Evolutionary conservation across 331 rosid genomes (phyloP), one percentile per base, ranked within the genome.

Genomic region (Erythrophleum ivorense): DNA sequence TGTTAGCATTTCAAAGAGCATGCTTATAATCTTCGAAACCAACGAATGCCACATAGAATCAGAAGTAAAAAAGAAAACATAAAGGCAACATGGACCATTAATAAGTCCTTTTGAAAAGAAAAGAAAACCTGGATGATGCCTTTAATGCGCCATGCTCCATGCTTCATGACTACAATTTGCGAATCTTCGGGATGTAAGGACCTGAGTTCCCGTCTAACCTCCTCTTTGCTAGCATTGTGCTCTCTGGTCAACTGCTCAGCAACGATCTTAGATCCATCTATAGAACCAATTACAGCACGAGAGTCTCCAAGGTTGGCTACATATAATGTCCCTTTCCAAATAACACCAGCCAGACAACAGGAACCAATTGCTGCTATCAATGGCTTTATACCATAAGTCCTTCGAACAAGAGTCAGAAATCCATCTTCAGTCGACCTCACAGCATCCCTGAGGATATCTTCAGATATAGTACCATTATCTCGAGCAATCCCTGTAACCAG

Each of bases 111-210:
- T 38, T 9, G 49, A 38, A 83, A 54, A 64, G 34, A 57, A 55
- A 13, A 52, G 50, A 68, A 73, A 82, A 94, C 98, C 98, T 94
- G 98, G 85, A 92, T 92, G 82, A 91, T 91, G 89, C 97, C 98
- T 90, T 90, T 92, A 58, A 94, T 88, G 58, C 98, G 97, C 97
- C 97, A 94, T 0, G 89, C 91, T 86, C 98, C 98, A 6, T 94
- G 82, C 83, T 90, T 91, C 97, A 88, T 84, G 68, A 91, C 91
- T 3, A 94, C 94, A 58, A 94, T 89, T 78, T 91, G 91, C 24
- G 94, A 85, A 88, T 94, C 98, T 81, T 91, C 88, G 0, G 97
- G 94, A 88, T 94, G 97, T 86, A 87, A 86, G 55, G 90, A 66
- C 84, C 63, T 87, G 80, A 94, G 92, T 80, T 92, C 97, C 78